Conservation (phyloP, 2,329 filamentous ascomycete species). For the Aspergillus candidus region DNA sequence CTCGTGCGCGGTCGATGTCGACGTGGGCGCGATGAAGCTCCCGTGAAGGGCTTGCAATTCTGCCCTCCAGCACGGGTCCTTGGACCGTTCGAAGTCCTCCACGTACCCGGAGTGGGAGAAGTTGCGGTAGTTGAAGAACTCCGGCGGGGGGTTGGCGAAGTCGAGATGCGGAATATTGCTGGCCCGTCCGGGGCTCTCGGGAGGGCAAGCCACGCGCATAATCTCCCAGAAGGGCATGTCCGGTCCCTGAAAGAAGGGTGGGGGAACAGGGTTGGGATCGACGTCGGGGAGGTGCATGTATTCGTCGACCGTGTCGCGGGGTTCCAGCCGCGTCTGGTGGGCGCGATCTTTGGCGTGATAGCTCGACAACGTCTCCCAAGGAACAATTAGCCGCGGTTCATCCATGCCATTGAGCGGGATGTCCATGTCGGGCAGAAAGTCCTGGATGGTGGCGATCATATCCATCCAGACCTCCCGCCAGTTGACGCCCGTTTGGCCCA, state of each 20-base stretch:
- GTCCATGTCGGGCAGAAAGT: constrained; percentile 42
- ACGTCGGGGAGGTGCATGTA: constrained; percentile 9
- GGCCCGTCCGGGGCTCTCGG: constrained; percentile 12
- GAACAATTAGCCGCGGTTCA: constrained; percentile 43
- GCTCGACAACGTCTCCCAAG: constrained; percentile 41
- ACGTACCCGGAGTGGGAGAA: constrained; percentile 42
- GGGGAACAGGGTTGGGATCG: constrained; percentile 11
- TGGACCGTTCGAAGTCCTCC: constrained; percentile 42
- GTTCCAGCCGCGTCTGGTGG: constrained; percentile 6
- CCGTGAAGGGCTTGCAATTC: constrained; percentile 43
- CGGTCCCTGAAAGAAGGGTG: constrained; percentile 5
- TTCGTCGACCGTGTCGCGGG: constrained; percentile 1
- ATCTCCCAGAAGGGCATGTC: constrained; percentile 37
- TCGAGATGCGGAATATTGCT: constrained; percentile 27
- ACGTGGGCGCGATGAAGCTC: constrained; percentile 45
- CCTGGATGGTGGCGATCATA: constrained; percentile 32
- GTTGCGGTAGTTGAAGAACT: constrained; percentile 27
- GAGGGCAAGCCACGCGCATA: constrained; percentile 36
- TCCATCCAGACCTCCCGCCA: constrained; percentile 41
- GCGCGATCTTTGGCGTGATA: constrained; percentile 30
- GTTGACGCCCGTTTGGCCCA: constrained; percentile 21
- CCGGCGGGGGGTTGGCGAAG: constrained; percentile 22
- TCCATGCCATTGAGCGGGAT: constrained; percentile 47
- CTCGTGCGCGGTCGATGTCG: constrained; percentile 37
- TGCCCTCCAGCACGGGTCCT: constrained; percentile 42